A percentile compares a stretch with the other conserved stretches of the same genome.
These are phyloP conservation scores for Hydrangea macrophylla DNA, from an alignment of 148 eudicot genomes.

Conservation along the genomic window DNA sequence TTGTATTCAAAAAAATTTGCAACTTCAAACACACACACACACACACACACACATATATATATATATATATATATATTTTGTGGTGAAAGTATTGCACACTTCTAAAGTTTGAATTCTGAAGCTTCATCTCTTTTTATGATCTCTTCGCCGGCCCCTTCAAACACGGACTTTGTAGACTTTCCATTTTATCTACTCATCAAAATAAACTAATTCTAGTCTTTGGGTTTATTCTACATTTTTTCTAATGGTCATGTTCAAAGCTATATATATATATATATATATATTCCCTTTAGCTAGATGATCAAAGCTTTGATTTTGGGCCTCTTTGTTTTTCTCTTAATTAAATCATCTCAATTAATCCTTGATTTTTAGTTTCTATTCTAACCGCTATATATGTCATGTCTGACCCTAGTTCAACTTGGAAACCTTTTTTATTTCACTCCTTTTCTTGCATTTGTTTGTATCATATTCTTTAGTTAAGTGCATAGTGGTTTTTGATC, in stretches of 20 bases:
- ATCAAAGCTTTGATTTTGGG: conserved; percentile 27
- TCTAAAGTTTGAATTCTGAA: conserved; percentile 6
- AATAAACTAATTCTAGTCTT: conserved; percentile 29
- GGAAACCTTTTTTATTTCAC: conserved; percentile 8
- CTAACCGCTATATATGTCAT: not conserved
- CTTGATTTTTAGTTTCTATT: conserved; percentile 15
- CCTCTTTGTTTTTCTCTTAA: conserved; percentile 18
- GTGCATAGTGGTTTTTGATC: conserved; percentile 24
- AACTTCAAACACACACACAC: not conserved
- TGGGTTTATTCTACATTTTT: conserved; percentile 21
- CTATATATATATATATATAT: too few species aligned
- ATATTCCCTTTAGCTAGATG: conserved; percentile 30
- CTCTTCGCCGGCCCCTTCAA: conserved; percentile 4
- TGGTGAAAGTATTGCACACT: not conserved
- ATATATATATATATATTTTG: not conserved
- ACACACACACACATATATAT: not conserved
- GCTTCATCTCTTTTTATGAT: conserved; percentile 32
- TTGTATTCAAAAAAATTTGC: not conserved
- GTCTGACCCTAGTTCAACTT: not conserved
- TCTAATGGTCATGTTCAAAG: conserved; percentile 13
- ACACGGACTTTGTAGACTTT: conserved; percentile 1
- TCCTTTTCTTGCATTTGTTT: conserved; percentile 1
- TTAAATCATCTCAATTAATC: not conserved
- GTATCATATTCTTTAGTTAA: not conserved
- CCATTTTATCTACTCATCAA: conserved; percentile 3